A percentile compares a stretch with the other conserved stretches of the same genome.
Conservation (phyloP, 2,329 filamentous ascomycete species). For the Trichoderma brevicompactum region DNA sequence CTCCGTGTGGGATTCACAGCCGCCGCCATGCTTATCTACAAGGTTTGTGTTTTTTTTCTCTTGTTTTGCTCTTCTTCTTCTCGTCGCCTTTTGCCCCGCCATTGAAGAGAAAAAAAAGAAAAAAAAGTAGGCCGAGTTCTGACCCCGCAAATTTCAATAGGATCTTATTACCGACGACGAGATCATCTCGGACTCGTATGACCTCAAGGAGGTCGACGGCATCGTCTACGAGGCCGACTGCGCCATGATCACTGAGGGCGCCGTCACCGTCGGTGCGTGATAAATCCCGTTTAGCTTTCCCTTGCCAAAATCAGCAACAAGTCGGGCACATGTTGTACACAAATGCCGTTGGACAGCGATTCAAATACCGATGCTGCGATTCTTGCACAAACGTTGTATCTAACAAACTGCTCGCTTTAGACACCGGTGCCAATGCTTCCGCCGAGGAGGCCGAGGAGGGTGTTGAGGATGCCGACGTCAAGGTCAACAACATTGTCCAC, state of each 20-base stretch:
- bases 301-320: background rate
- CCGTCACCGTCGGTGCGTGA: slow-evolving; percentile 70
- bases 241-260: slow-evolving; percentile 81
- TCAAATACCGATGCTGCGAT: background rate
- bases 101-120: background rate
- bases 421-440: slow-evolving; percentile 95
- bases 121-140: slow-evolving; percentile 27
- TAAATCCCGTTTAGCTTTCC: background rate
- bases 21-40: slow-evolving; percentile 75
- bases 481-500: slow-evolving; percentile 91
- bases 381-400: background rate
- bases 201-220: slow-evolving; percentile 78
- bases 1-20: slow-evolving; percentile 34
- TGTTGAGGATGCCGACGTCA: slow-evolving; percentile 69
- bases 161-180: slow-evolving; percentile 90
- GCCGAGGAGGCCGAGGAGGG: slow-evolving; percentile 85
- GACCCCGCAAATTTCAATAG: slow-evolving; percentile 54
- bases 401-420: slow-evolving; percentile 45
- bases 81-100: slow-evolving; percentile 14
- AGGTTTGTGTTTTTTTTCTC: slow-evolving; percentile 51
- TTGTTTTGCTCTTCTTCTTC: slow-evolving; percentile 12
- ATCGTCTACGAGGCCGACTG: slow-evolving; percentile 91
- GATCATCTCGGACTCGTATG: slow-evolving; percentile 94
- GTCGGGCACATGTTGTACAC: no score
- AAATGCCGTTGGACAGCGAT: background rate